Base-by-base conservation (phyloP, 768 basidiomycete species). In the Agrocybe chaxingu region DNA sequence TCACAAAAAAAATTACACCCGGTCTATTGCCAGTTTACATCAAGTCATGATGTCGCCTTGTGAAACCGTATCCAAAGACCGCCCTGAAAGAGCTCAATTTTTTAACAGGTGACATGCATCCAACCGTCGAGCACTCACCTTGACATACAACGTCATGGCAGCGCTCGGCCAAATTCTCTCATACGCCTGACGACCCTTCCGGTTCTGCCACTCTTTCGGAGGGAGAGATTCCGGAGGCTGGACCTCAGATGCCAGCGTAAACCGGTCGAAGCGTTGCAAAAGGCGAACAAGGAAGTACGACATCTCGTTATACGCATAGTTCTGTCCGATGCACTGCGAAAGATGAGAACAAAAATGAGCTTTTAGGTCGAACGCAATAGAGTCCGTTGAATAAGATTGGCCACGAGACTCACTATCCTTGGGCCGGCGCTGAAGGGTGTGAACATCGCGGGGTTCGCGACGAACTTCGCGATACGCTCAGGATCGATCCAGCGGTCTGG, bases 401-500 rank as follows among this genome's bases (percentile, higher is more conserved):
- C 16, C 7, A 42, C 38, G 34, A 34, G 16, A 65, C 76, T 58
- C 51, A 79, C 77, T 38, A 78, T 75, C 39, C 77, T 72, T 3
- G 87, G 87, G 0, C 87, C 87, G 29, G 80, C 82, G 59, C 85
- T 87, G 62, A 90, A 90, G 10, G 87, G 86, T 12, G 79, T 73
- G 64, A 78, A 90, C 73, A 88, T 87, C 52, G 80, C 76, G 1
- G 87, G 84, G 57, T 84, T 83, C 1, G 75, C 65, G 13, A 75
- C 76, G 55, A 78, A 79, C 48, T 61, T 70, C 2, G 73, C 70
- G 13, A 84, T 47, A n/a, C 80, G 72, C 30, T 68, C 68, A 0
- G 79, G 75, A 35, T 87, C 77, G 4, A 89, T 67, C 90, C 90
- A 93, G 36, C 90, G 75, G 31, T 88, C 84, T 5, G 88, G 88